Evolutionary conservation across 371 early-diverging fungal species (phyloP).

Genomic region (Lichtheimia ornata): DNA sequence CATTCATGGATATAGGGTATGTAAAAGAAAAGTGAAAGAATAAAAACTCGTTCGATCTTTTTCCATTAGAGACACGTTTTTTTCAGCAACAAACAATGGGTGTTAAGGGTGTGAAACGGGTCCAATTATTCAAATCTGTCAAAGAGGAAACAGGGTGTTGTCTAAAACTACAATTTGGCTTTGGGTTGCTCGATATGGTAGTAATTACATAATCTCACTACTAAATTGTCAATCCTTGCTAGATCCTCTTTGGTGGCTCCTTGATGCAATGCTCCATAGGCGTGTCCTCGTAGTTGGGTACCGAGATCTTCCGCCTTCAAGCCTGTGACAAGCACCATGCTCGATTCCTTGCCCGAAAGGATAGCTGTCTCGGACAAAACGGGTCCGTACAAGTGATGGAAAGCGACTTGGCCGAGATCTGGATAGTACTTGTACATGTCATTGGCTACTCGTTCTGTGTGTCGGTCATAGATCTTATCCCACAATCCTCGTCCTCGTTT

Average conservation of each 20-base stretch:
- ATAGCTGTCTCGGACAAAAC: slow-evolving; percentile 26
- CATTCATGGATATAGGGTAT: neutral
- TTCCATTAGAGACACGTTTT: neutral
- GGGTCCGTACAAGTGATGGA: slow-evolving; percentile 38
- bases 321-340: slow-evolving; percentile 30
- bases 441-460: slow-evolving; percentile 30
- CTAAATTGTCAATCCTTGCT: slow-evolving; percentile 1
- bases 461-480: slow-evolving; percentile 33
- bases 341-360: slow-evolving; percentile 30
- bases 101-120: neutral
- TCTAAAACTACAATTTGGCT: slow-evolving; percentile 7
- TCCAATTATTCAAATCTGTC: neutral
- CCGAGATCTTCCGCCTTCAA: slow-evolving; percentile 29
- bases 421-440: slow-evolving; percentile 30
- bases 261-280: slow-evolving; percentile 37
- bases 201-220: slow-evolving; percentile 11
- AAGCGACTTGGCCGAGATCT: slow-evolving; percentile 36
- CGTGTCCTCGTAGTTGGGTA: slow-evolving; percentile 33
- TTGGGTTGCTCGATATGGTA: slow-evolving; percentile 10
- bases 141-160: neutral
- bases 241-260: slow-evolving; percentile 36
- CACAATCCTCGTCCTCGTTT: slow-evolving; percentile 47
- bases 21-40: neutral
- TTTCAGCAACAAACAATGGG: neutral
- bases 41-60: neutral